Percentiles rank a stretch among this genome's conserved stretches.
Evolutionary conservation across 768 basidiomycete genomes (phyloP).

Genomic region (Chalciporus pseudorubinellus): DNA sequence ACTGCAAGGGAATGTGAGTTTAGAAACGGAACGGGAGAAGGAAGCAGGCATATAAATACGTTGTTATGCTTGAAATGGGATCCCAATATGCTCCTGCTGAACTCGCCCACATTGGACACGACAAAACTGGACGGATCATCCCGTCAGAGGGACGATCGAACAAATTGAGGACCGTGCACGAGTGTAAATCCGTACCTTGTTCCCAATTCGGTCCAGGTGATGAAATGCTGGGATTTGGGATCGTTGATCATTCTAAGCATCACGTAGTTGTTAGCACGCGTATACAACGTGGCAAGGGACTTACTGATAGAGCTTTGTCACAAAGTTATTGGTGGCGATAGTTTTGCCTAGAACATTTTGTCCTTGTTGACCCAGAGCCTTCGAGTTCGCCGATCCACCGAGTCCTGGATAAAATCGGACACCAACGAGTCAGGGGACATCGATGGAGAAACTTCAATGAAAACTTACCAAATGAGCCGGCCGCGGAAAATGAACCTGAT

Average conservation of each 20-base stretch:
- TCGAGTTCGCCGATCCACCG: conserved; percentile 5
- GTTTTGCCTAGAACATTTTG: conserved; percentile 67
- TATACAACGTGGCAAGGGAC: conserved; percentile 20
- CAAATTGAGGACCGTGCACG: background rate
- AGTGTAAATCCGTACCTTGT: conserved; percentile 44
- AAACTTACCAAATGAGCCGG: conserved; percentile 10
- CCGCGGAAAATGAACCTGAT: conserved; percentile 12
- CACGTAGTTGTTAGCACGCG: background rate
- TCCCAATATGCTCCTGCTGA: conserved; percentile 79
- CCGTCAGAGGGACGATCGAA: background rate
- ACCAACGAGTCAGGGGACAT: background rate
- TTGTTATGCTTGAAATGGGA: conserved; percentile 92
- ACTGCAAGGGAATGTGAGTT: conserved; percentile 43
- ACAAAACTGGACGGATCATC: conserved; percentile 53
- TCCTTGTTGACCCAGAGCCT: conserved; percentile 24
- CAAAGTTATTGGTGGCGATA: conserved; percentile 74
- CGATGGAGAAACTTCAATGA: background rate
- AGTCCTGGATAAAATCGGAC: conserved; percentile 1
- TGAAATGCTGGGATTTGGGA: conserved; percentile 74
- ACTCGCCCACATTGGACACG: conserved; percentile 83
- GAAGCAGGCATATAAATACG: conserved; percentile 40
- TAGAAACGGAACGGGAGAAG: conserved; percentile 7
- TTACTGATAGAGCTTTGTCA: conserved; percentile 84
- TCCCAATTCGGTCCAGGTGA: conserved; percentile 79
- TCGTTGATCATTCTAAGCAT: conserved; percentile 79